A percentile compares a stretch with the other conserved stretches of the same genome.
phyloP scores from a whole-genome alignment of 371 early-diverging fungal genomes.

The Neoconidiobolus thromboides region DNA sequence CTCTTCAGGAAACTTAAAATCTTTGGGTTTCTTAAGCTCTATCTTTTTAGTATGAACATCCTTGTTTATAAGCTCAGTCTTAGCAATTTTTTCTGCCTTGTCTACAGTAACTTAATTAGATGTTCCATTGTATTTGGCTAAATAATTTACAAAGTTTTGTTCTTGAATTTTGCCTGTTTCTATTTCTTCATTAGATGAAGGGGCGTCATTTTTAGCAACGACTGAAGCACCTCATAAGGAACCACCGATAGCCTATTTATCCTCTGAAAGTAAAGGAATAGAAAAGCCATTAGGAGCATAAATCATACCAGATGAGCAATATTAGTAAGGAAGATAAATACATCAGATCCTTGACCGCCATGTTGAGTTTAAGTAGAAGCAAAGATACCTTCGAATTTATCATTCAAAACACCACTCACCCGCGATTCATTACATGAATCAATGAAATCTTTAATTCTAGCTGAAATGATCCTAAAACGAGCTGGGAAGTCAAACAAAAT shows the following conservation, averaged over 20 bases:
- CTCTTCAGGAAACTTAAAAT: too few relatives aligned
- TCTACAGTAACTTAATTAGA: too few relatives aligned
- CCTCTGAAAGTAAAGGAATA: slow-evolving; percentile 24
- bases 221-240: slow-evolving; percentile 31
- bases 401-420: slow-evolving; percentile 35
- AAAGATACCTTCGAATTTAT: slow-evolving; percentile 57
- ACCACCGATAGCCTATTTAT: slow-evolving; percentile 35
- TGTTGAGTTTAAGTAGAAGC: slow-evolving; percentile 49
- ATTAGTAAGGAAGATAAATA: slow-evolving; percentile 38
- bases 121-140: too few relatives aligned
- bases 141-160: too few relatives aligned
- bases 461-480: slow-evolving; percentile 44
- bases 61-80: too few relatives aligned
- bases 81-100: too few relatives aligned
- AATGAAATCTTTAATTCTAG: slow-evolving; percentile 48
- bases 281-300: slow-evolving; percentile 11
- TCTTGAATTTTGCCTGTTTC: too few relatives aligned
- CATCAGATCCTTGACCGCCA: slow-evolving; percentile 67
- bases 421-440: slow-evolving; percentile 60
- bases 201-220: slow-evolving; percentile 20
- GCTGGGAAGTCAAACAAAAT: slow-evolving; percentile 52
- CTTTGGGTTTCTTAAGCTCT: too few relatives aligned
- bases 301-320: slow-evolving; percentile 44
- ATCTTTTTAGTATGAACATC: too few relatives aligned
- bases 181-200: too few relatives aligned